Evolutionary conservation across 192 early-diverging fungal genomes (phyloP).

Genomic region (Coemansia sp.): DNA sequence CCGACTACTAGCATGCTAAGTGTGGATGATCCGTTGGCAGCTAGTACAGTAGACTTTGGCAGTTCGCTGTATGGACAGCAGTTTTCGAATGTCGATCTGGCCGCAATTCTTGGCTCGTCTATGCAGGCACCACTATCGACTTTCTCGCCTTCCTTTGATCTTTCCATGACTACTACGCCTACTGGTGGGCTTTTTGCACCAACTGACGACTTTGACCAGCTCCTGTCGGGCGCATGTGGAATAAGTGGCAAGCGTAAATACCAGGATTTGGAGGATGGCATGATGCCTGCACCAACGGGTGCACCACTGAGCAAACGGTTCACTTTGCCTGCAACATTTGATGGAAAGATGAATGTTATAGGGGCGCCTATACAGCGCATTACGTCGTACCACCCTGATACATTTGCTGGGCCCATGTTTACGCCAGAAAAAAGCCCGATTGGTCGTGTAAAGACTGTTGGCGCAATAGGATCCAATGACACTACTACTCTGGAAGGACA

Average conservation of each 20-base stretch:
- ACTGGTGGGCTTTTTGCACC: not conserved
- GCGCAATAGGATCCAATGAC: not conserved
- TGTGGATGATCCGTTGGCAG: not conserved
- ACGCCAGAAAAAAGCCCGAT: slow-evolving; percentile 14
- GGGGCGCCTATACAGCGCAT: slow-evolving; percentile 39
- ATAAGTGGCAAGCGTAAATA: slow-evolving; percentile 33
- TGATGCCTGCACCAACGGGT: slow-evolving; percentile 19
- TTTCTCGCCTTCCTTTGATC: not conserved
- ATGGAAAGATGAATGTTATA: not conserved
- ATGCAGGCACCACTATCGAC: slow-evolving; percentile 1
- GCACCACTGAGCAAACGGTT: slow-evolving; percentile 46
- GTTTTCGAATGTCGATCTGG: slow-evolving; percentile 2
- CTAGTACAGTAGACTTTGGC: not conserved
- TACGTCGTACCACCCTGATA: slow-evolving; percentile 35
- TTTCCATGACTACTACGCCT: not conserved
- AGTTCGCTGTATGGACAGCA: slow-evolving; percentile 3
- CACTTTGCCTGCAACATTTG: slow-evolving; percentile 40
- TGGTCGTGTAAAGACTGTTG: slow-evolving; percentile 14
- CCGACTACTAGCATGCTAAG: not conserved
- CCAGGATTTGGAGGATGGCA: slow-evolving; percentile 10
- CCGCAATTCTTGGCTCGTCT: not conserved
- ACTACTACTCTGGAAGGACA: not conserved
- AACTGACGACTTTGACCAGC: not conserved
- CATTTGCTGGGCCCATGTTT: not conserved
- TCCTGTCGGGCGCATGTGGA: not conserved